Conservation (phyloP, 768 basidiomycete species). For the Leccinum aurantiacum region DNA sequence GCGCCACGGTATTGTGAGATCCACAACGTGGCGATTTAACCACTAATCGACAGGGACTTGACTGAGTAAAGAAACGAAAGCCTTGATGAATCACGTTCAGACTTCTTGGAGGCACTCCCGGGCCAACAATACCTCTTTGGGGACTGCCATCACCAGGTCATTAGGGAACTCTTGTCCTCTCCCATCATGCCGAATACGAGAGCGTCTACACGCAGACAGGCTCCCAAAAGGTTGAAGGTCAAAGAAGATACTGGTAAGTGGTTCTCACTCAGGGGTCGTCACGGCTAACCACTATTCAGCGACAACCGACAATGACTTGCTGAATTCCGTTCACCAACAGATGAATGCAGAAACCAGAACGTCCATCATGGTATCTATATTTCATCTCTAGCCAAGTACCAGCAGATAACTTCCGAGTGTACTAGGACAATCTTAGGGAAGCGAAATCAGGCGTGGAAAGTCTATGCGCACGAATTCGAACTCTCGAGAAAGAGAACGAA, state of each 20-base stretch:
- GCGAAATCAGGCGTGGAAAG: slow-evolving; percentile 11
- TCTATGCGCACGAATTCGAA: slow-evolving; percentile 9
- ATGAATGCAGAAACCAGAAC: background rate
- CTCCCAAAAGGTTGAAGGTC: background rate
- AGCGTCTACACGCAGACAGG: slow-evolving; percentile 4
- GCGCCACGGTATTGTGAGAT: slow-evolving; percentile 35
- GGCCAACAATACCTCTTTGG: too few relatives aligned
- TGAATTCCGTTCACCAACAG: background rate
- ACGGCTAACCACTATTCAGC: background rate
- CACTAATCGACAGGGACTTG: slow-evolving; percentile 43
- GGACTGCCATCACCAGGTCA: background rate
- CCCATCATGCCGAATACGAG: slow-evolving; percentile 16
- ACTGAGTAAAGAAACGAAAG: too few relatives aligned
- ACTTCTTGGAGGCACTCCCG: too few relatives aligned
- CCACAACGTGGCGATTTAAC: slow-evolving; percentile 45
- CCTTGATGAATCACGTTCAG: too few relatives aligned
- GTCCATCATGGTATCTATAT: slow-evolving; percentile 12
- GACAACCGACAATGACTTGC: background rate
- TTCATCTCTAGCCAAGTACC: background rate
- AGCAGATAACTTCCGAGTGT: background rate
- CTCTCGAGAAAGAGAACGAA: slow-evolving; percentile 11
- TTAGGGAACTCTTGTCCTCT: background rate
- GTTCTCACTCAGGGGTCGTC: too few relatives aligned
- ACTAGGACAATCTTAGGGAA: slow-evolving; percentile 5
- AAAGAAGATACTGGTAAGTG: slow-evolving; percentile 2